Evolutionary conservation across 257 asterid genomes (phyloP), one percentile per base, ranked within the genome.

Genomic region (Lavandula angustifolia): DNA sequence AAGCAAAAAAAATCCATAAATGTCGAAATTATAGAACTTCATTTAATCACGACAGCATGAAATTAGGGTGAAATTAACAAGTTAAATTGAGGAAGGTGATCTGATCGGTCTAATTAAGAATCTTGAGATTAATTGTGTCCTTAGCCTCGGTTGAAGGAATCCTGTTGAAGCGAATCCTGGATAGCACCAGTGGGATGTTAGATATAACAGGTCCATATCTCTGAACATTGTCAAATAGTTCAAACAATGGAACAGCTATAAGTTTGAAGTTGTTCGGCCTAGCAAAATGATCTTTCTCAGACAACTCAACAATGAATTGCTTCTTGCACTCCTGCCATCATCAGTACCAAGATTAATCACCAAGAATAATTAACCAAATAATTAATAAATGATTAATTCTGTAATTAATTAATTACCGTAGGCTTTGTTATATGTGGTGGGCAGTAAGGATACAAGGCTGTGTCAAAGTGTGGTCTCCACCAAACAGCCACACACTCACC

Each of bases 401-500:
- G 17, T 29, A 18, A 57, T 5, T 3, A 5, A 33, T 33, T 33
- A 11, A 41, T 67, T 53, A 73, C 73, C 73, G 66, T 73, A 1
- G 73, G 73, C 54, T 66, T 73, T 17, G 99, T 82, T 69, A 94
- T 94, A 78, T 94, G 99, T 29, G 99, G 96, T 32, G 99, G 99
- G 54, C 94, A 87, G 73, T 92, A 92, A 32, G 99, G 99, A 34
- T 92, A 92, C 96, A 90, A 85, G 48, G 75, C 80, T 35, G 95
- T 90, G 69, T 92, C 99, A 56, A 92, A 92, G 73, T 89, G 89
- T 3, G 99, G 99, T 65, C 96, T 87, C 97, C 97, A 92, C 99
- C 99, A 90, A 50, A 70, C 78, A 32, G 95, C 99, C 68, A 89
- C 95, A 72, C 97, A 92, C 79, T 92, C 99, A 6, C 99, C 99